Evolutionary conservation across 768 basidiomycete species (phyloP).

Genomic region (Pulveroboletus sp.): DNA sequence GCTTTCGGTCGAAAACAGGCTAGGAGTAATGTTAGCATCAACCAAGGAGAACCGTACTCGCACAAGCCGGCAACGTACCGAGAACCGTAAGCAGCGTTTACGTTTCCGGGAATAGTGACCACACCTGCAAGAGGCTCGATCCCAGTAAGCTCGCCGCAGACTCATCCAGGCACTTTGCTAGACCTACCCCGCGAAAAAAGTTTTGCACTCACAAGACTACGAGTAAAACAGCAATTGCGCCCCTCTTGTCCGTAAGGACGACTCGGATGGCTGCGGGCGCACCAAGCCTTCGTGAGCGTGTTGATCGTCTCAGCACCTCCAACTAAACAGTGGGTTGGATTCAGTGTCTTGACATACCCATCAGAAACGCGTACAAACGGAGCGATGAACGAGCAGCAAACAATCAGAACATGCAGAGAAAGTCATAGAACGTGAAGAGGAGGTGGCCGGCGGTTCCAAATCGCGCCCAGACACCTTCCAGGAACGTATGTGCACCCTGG

Average conservation of each 20-base stretch:
- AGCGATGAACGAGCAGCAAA: slow-evolving; percentile 49
- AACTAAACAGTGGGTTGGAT: slow-evolving; percentile 19
- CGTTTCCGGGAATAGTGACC: not conserved
- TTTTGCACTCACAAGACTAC: slow-evolving; percentile 37
- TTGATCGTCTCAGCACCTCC: slow-evolving; percentile 47
- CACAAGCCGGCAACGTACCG: slow-evolving; percentile 35
- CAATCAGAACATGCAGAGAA: slow-evolving; percentile 50
- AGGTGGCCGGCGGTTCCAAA: slow-evolving; percentile 47
- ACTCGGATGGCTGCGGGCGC: slow-evolving; percentile 46
- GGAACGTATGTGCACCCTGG: slow-evolving; percentile 56
- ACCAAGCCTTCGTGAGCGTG: slow-evolving; percentile 43
- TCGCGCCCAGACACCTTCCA: slow-evolving; percentile 52
- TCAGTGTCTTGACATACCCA: not conserved
- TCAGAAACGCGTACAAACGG: slow-evolving; percentile 27
- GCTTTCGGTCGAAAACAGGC: slow-evolving; percentile 39
- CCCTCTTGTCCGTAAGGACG: slow-evolving; percentile 44
- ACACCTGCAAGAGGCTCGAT: slow-evolving; percentile 40
- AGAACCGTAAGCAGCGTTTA: not conserved
- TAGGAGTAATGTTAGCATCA: slow-evolving; percentile 24
- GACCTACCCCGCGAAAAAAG: not conserved
- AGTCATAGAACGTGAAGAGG: slow-evolving; percentile 51
- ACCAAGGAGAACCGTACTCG: slow-evolving; percentile 31
- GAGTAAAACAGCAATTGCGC: slow-evolving; percentile 42
- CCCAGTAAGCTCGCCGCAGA: slow-evolving; percentile 46
- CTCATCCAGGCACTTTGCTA: slow-evolving; percentile 42